A percentile compares a stretch with the other conserved stretches of the same genome.
Evolutionary conservation across 2,329 filamentous ascomycete species (phyloP).

Genomic region (Epicoccum nigrum): DNA sequence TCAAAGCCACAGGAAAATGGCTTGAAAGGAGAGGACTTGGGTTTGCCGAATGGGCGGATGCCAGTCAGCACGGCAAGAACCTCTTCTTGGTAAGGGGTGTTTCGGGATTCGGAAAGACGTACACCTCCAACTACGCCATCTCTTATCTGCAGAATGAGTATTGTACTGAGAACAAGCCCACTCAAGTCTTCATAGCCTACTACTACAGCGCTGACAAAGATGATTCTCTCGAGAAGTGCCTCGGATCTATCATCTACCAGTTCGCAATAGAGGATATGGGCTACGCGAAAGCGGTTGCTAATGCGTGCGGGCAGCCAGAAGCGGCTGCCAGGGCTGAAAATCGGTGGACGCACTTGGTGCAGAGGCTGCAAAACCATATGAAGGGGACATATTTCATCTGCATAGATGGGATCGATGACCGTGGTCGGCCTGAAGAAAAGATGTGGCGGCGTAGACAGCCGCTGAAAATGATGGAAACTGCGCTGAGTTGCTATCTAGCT

Average conservation of each 20-base stretch:
- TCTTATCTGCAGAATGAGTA: constrained; percentile 1
- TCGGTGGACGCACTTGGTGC: constrained; percentile 4
- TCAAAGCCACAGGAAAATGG: constrained; percentile 1
- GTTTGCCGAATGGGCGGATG: not conserved
- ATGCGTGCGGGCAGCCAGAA: constrained; percentile 2
- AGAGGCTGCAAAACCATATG: constrained; percentile 8
- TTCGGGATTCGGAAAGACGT: constrained; percentile 2
- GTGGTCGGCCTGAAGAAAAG: not conserved
- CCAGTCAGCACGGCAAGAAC: not conserved
- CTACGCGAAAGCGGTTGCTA: constrained; percentile 20
- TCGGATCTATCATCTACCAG: constrained; percentile 24
- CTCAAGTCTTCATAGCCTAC: constrained; percentile 16
- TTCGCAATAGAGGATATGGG: constrained; percentile 11
- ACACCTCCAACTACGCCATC: not conserved
- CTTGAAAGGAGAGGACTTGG: not conserved
- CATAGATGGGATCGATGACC: constrained; percentile 16
- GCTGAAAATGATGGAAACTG: too few relatives aligned
- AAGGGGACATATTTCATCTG: constrained; percentile 24
- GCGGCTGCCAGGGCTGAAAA: not conserved
- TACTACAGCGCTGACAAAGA: constrained; percentile 22
- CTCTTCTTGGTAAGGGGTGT: not conserved
- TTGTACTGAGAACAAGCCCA: not conserved
- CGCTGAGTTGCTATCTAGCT: too few relatives aligned
- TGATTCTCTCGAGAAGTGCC: constrained; percentile 16
- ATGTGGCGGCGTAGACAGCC: too few relatives aligned